Percentiles rank a stretch among this genome's conserved stretches.
Conservation (phyloP, 768 basidiomycete species). For the Tulasnella sp. region DNA sequence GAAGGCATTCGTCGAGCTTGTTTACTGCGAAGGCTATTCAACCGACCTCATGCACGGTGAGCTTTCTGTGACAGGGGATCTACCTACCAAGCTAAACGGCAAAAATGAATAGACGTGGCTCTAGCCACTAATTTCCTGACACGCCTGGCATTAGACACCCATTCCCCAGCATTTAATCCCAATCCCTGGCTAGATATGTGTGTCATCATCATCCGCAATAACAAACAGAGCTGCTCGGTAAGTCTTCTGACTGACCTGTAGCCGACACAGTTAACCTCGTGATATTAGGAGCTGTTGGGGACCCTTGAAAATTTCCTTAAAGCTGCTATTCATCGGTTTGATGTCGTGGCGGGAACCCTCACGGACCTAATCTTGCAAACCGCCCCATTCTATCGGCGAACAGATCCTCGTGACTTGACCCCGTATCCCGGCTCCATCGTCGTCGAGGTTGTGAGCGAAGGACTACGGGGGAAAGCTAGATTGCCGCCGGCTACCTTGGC, state of each 20-base stretch:
- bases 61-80: constrained; percentile 38
- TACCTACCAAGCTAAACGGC: neutral
- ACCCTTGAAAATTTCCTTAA: constrained; percentile 66
- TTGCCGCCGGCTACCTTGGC: constrained; percentile 15
- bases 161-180: constrained; percentile 55
- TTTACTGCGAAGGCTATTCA: constrained; percentile 59
- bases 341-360: constrained; percentile 51
- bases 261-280: neutral
- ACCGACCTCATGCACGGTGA: constrained; percentile 60
- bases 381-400: constrained; percentile 47
- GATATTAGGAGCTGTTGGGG: constrained; percentile 58
- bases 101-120: constrained; percentile 54
- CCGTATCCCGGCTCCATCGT: constrained; percentile 21
- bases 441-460: constrained; percentile 28
- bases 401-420: constrained; percentile 36
- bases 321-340: constrained; percentile 54
- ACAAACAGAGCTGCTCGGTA: constrained; percentile 62
- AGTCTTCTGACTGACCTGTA: neutral
- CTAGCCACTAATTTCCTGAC: constrained; percentile 57
- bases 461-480: constrained; percentile 22
- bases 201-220: constrained; percentile 59
- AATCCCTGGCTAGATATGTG: constrained; percentile 59
- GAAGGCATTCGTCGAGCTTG: constrained; percentile 58
- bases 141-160: constrained; percentile 62
- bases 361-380: constrained; percentile 56